A percentile compares a stretch with the other conserved stretches of the same genome.
Conservation (phyloP, 2,329 filamentous ascomycete genomes). For the Claviceps purpurea region DNA sequence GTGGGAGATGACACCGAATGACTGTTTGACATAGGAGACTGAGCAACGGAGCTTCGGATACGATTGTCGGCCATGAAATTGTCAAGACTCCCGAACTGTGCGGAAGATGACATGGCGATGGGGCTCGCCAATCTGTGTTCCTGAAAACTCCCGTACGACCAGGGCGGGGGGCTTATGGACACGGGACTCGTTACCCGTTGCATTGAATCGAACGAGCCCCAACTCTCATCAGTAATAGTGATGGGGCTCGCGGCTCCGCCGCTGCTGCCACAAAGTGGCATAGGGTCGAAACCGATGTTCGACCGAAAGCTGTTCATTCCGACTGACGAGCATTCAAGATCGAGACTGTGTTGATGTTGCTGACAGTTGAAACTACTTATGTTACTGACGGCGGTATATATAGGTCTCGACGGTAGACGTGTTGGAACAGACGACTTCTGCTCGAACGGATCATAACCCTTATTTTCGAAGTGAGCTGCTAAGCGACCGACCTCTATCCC, state of each 20-base stretch:
- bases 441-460: slow-evolving; percentile 20
- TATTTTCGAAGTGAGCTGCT: slow-evolving; percentile 28
- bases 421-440: slow-evolving; percentile 20
- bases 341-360: slow-evolving; percentile 7
- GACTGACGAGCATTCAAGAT: slow-evolving; percentile 10
- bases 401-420: slow-evolving; percentile 22
- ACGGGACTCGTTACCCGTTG: slow-evolving; percentile 20
- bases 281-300: slow-evolving; percentile 5
- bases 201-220: slow-evolving; percentile 17
- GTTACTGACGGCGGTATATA: slow-evolving; percentile 12
- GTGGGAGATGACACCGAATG: slow-evolving; percentile 11
- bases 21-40: slow-evolving; percentile 10
- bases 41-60: slow-evolving; percentile 14
- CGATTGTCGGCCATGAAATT: slow-evolving; percentile 19
- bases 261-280: slow-evolving; percentile 5
- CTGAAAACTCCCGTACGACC: slow-evolving; percentile 20
- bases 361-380: background rate
- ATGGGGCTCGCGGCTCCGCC: slow-evolving; percentile 19
- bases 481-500: slow-evolving; percentile 20
- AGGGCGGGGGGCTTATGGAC: slow-evolving; percentile 15
- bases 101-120: slow-evolving; percentile 13
- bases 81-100: slow-evolving; percentile 20
- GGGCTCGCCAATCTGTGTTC: slow-evolving; percentile 18
- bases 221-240: slow-evolving; percentile 18
- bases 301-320: slow-evolving; percentile 10